Evolutionary conservation across 257 asterid genomes (phyloP).

Genomic region (Primulina tabacum): DNA sequence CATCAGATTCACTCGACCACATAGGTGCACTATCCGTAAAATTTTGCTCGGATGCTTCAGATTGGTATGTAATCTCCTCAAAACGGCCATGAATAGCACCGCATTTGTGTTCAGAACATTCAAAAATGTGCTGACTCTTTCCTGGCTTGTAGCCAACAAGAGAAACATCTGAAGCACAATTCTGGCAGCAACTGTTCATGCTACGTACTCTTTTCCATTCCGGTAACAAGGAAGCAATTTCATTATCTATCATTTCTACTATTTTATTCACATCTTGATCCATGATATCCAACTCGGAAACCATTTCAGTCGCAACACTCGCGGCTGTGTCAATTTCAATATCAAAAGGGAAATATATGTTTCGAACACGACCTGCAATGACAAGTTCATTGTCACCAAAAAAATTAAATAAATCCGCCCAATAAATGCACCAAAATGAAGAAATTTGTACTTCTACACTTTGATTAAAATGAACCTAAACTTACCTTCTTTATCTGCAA

Average conservation of each 20-base stretch:
- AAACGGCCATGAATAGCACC: slow-evolving; percentile 69
- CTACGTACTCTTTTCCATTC: slow-evolving; percentile 43
- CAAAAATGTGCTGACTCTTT: slow-evolving; percentile 39
- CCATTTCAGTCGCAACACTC: slow-evolving; percentile 86
- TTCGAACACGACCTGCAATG: slow-evolving; percentile 66
- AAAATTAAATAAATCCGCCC: neutral
- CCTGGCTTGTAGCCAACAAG: slow-evolving; percentile 25
- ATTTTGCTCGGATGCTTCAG: slow-evolving; percentile 47
- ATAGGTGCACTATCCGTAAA: slow-evolving; percentile 35
- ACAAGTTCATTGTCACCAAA: slow-evolving; percentile 3
- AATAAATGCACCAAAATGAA: too few species aligned
- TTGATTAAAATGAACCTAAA: slow-evolving; percentile 3
- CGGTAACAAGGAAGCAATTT: slow-evolving; percentile 64
- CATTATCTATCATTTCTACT: slow-evolving; percentile 79
- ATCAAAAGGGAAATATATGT: slow-evolving; percentile 81
- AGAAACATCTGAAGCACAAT: slow-evolving; percentile 40
- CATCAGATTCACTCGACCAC: slow-evolving; percentile 34
- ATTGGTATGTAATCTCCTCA: slow-evolving; percentile 61
- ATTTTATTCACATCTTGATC: slow-evolving; percentile 78
- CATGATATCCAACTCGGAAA: slow-evolving; percentile 75
- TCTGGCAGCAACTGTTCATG: slow-evolving; percentile 32
- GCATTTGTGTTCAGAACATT: slow-evolving; percentile 48
- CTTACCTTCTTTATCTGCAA: slow-evolving; percentile 72
- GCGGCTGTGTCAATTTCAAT: slow-evolving; percentile 64
- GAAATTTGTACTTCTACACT: neutral